These are phyloP conservation scores for Penicillium pancosmium DNA, from an alignment of 495 filamentous ascomycete species.

Conservation along the genomic window DNA sequence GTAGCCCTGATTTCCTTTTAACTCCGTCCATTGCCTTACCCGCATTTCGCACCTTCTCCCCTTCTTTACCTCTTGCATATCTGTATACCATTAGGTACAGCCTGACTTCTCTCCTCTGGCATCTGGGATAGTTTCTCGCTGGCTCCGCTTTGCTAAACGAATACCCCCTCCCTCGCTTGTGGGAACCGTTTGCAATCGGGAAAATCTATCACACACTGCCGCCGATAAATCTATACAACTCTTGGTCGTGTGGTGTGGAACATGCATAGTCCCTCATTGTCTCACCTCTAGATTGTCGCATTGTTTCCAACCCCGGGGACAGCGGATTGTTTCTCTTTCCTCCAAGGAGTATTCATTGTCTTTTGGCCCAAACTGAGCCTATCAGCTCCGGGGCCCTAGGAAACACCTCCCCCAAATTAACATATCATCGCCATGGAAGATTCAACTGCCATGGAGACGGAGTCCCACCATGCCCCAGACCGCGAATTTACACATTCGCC, in stretches of 20 bases:
- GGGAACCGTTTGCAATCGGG: background rate
- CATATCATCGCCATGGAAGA: slow-evolving; percentile 24
- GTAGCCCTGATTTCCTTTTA: slow-evolving; percentile 35
- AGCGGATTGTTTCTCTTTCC: slow-evolving; percentile 10
- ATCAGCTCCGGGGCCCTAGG: slow-evolving; percentile 3
- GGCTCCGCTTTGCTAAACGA: slow-evolving; percentile 1
- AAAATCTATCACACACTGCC: background rate
- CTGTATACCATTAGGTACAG: slow-evolving; percentile 17
- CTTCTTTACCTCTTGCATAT: slow-evolving; percentile 27
- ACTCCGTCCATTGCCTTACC: slow-evolving; percentile 40
- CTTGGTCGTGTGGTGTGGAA: slow-evolving; percentile 27
- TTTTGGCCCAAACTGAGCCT: slow-evolving; percentile 20
- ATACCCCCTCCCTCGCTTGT: background rate
- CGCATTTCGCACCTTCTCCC: slow-evolving; percentile 28
- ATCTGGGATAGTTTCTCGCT: background rate
- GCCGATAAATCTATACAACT: slow-evolving; percentile 21
- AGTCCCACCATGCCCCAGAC: slow-evolving; percentile 44
- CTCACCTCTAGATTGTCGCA: slow-evolving; percentile 32
- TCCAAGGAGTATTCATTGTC: slow-evolving; percentile 6
- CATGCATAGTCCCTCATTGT: slow-evolving; percentile 41
- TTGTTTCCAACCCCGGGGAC: slow-evolving; percentile 21
- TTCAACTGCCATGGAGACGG: slow-evolving; percentile 46
- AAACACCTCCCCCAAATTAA: slow-evolving; percentile 3
- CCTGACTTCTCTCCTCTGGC: background rate
- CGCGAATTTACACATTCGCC: slow-evolving; percentile 53